Evolutionary conservation across 352 stramenopile species (phyloP).

Genomic region (Phytophthora hybrid): DNA sequence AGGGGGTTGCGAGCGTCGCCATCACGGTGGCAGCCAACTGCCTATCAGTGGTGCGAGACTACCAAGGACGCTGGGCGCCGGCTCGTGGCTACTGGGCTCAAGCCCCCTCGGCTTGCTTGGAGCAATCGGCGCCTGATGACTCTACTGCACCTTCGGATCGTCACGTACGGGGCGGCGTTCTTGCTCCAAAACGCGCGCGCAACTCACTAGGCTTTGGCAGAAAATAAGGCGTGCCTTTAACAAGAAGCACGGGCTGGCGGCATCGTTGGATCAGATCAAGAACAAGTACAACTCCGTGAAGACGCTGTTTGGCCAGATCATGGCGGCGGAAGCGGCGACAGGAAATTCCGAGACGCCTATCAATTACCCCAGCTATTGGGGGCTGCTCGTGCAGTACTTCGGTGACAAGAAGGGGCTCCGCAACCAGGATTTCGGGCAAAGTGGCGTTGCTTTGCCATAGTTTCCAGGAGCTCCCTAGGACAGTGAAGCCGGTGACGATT

Average conservation of each 20-base stretch:
- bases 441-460: neutral
- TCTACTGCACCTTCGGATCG: too few species aligned
- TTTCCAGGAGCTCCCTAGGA: neutral
- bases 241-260: neutral
- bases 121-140: too few species aligned
- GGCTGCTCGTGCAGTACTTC: neutral
- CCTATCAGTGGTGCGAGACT: too few species aligned
- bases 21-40: too few species aligned
- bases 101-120: too few species aligned
- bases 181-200: too few species aligned
- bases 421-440: slow-evolving; percentile 1
- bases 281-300: neutral
- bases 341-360: neutral
- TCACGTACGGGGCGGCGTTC: too few species aligned
- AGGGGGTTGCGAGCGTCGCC: too few species aligned
- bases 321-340: neutral
- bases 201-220: neutral
- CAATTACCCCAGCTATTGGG: neutral
- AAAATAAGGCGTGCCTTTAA: neutral
- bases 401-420: slow-evolving; percentile 1
- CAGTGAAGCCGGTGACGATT: neutral
- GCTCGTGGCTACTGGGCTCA: too few species aligned
- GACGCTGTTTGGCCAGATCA: neutral
- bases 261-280: neutral
- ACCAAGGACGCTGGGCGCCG: too few species aligned